Evolutionary conservation across 345 rosid genomes (phyloP).

Genomic region (Arabidopsis suecica): DNA sequence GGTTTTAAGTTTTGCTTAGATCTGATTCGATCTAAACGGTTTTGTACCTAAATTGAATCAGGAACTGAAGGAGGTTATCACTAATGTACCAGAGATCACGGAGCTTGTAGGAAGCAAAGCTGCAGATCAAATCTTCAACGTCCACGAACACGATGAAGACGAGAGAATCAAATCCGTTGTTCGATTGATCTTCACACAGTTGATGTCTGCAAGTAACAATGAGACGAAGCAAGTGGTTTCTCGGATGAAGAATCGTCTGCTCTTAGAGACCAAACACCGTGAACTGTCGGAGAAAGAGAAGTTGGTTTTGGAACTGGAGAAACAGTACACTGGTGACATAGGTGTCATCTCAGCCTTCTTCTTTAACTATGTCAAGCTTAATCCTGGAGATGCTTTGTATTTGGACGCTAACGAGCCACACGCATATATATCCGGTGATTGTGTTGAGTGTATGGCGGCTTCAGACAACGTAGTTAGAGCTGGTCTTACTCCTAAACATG

Average conservation of each 20-base stretch:
- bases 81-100: conserved; percentile 75
- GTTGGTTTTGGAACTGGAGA: conserved; percentile 74
- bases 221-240: conserved; percentile 58
- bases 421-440: conserved; percentile 88
- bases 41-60: conserved; percentile 38
- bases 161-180: conserved; percentile 61
- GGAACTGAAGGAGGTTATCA: conserved; percentile 83
- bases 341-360: conserved; percentile 90
- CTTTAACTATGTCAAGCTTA: conserved; percentile 84
- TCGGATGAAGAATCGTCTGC: conserved; percentile 65
- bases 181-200: conserved; percentile 71
- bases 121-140: conserved; percentile 51
- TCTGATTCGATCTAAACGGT: neutral
- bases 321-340: conserved; percentile 76
- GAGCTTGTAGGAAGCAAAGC: conserved; percentile 69
- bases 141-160: conserved; percentile 51
- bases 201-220: conserved; percentile 70
- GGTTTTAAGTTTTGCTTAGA: neutral
- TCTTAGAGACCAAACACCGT: conserved; percentile 56
- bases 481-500: conserved; percentile 93
- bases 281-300: conserved; percentile 76
- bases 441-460: conserved; percentile 97
- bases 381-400: conserved; percentile 92
- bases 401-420: conserved; percentile 94
- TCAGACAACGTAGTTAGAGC: conserved; percentile 99